These are phyloP conservation scores for Phytopythium cucurbitacearum DNA, from an alignment of 352 stramenopile species.

Conservation along the genomic window DNA sequence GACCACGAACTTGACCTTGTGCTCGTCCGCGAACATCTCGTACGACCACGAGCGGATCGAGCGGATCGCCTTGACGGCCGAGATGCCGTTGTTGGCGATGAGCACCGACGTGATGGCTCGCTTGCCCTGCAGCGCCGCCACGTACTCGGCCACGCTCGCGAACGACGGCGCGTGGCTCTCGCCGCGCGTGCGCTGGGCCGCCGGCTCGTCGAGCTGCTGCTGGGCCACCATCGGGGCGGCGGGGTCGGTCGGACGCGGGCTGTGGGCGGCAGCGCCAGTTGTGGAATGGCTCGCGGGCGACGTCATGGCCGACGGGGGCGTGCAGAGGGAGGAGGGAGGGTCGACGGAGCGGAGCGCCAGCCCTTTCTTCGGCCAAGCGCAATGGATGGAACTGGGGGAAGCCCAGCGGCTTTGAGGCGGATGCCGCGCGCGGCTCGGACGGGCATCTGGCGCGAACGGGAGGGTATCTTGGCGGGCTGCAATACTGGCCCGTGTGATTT, in stretches of 20 bases:
- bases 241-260: not conserved
- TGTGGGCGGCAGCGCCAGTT: conserved; percentile 33
- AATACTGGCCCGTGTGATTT: no score
- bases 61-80: conserved; percentile 98
- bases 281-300: conserved; percentile 20
- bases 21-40: conserved; percentile 96
- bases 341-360: not conserved
- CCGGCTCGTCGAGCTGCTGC: not conserved
- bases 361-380: not conserved
- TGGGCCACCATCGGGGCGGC: conserved; percentile 24
- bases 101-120: conserved; percentile 95
- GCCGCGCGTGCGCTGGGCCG: conserved; percentile 26
- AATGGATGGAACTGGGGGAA: not conserved
- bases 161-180: conserved; percentile 79
- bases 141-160: conserved; percentile 89
- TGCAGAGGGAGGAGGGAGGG: not conserved
- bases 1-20: conserved; percentile 96
- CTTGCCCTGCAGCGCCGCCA: conserved; percentile 85
- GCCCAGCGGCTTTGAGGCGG: not conserved
- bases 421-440: not conserved
- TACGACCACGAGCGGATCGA: conserved; percentile 98
- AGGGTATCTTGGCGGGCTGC: not conserved
- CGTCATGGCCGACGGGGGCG: conserved; percentile 7
- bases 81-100: conserved; percentile 99
- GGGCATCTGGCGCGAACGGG: not conserved